Base-by-base conservation (phyloP, 129 eudicot species). In the Lactuca saligna region DNA sequence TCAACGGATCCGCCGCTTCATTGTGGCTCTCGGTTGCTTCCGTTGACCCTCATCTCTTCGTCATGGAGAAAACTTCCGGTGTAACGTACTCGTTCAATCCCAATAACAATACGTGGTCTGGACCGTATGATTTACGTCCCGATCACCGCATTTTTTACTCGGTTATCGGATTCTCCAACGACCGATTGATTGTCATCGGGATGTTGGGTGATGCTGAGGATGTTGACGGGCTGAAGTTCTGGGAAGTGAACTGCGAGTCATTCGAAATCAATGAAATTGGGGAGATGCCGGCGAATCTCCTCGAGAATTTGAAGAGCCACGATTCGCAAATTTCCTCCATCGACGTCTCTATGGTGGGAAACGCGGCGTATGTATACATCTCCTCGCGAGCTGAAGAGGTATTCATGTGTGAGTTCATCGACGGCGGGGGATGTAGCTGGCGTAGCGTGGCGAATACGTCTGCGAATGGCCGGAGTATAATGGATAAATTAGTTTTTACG, bases 11-110 rank as follows among this genome's bases (percentile, higher is more conserved):
- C 16, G 68, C 86, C 8, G 68, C 90, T 0, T 74, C 86, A 6
- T 13, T 64, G 44, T 86, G 90, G 92, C 79, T 86, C 13, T 89
- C 96, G 0, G 65, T 82, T 38, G 87, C 86, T 49, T 61, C 68
- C 5, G 37, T 55, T 7, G 34, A 63, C 2, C 16, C 9, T 12
- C 53, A 48, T 0, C 71, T 89, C 50, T 69, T 63, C 63, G 74
- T 86, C 7, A 78, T 75, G 34, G 90, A 79, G 58, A 89, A 69
- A 38, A 25, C 65, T 9, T 71, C 90, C 7, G 90, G 92, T 3
- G 57, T 65, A 8, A 83, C 84, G 0, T 63, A 84, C 72, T 29
- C 72, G 48, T 86, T 86, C 57, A 68, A 82, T 65, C 81, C 82
- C 17, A 38, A 6, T 0, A 54, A 68, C 16, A 9, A 54, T 6